Conservation (phyloP, 176 grass and related monocot species). For the Poa annua region DNA sequence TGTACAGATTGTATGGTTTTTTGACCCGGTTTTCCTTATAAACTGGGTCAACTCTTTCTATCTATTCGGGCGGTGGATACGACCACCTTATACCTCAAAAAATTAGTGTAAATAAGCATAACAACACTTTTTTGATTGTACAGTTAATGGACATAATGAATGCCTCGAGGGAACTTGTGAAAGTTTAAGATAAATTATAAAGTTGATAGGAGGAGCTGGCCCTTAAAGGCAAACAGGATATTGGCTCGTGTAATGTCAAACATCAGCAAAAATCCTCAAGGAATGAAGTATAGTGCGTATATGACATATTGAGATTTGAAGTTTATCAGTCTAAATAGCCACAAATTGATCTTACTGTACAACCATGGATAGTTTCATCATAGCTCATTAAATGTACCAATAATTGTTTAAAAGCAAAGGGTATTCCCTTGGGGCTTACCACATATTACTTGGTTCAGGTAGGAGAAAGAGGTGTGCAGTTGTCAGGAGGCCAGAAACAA, state of each 20-base stretch:
- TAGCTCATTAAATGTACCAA: not conserved
- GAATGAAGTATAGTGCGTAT: not conserved
- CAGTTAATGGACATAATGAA: not conserved
- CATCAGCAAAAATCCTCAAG: conserved; percentile 1
- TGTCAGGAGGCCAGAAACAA: conserved; percentile 65
- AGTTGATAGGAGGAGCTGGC: not conserved
- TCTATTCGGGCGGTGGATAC: too few relatives aligned
- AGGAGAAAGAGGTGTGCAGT: conserved; percentile 54
- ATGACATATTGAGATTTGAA: not conserved
- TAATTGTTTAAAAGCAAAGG: not conserved
- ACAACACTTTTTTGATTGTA: not conserved
- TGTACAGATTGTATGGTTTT: too few relatives aligned
- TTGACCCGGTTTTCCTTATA: too few relatives aligned
- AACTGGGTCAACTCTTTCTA: too few relatives aligned
- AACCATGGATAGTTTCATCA: conserved; percentile 19
- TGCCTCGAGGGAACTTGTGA: not conserved
- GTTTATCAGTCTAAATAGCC: not conserved
- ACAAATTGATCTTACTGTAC: not conserved
- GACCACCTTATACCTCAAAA: too few relatives aligned
- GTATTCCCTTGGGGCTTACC: not conserved
- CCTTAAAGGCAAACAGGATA: not conserved
- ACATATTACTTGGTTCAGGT: conserved; percentile 39
- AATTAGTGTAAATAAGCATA: not conserved
- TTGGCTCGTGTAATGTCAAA: not conserved
- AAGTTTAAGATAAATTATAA: not conserved